phyloP scores from a whole-genome alignment of 2,329 filamentous ascomycete species.

The Claviceps humidiphila region DNA sequence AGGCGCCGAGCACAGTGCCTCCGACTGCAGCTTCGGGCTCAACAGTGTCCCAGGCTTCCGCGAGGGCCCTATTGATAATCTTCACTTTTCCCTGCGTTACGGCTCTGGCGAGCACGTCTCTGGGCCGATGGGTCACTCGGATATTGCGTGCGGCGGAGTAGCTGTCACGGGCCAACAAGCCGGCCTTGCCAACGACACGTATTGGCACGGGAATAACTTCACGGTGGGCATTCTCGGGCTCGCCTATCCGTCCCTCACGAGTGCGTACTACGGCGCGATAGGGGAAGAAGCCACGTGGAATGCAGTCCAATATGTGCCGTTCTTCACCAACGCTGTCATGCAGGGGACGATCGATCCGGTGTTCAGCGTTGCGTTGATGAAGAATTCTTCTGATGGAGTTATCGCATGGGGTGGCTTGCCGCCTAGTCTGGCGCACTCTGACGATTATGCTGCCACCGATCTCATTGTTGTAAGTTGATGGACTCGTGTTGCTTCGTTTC shows the following conservation, averaged over 20 bases:
- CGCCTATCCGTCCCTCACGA: slow-evolving; percentile 37
- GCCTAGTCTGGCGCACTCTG: slow-evolving; percentile 19
- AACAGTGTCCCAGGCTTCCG: slow-evolving; percentile 26
- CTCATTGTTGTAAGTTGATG: slow-evolving; percentile 30
- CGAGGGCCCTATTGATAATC: slow-evolving; percentile 22
- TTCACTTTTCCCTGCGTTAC: slow-evolving; percentile 34
- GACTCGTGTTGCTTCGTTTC: neutral
- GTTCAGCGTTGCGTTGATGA: slow-evolving; percentile 35
- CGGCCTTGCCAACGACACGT: slow-evolving; percentile 34
- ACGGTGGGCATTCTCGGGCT: slow-evolving; percentile 39
- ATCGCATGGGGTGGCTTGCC: slow-evolving; percentile 35
- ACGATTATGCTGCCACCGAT: slow-evolving; percentile 21
- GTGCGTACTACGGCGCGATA: slow-evolving; percentile 28
- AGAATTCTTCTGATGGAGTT: slow-evolving; percentile 31
- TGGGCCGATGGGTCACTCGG: slow-evolving; percentile 33
- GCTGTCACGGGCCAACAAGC: slow-evolving; percentile 32
- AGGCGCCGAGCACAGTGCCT: slow-evolving; percentile 18
- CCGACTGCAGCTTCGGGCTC: slow-evolving; percentile 28
- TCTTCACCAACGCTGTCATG: slow-evolving; percentile 34
- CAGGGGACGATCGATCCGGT: slow-evolving; percentile 31
- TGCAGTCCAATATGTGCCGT: slow-evolving; percentile 31
- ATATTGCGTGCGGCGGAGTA: slow-evolving; percentile 32
- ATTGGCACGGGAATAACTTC: slow-evolving; percentile 38
- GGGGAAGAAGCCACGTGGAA: slow-evolving; percentile 25
- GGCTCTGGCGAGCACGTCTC: slow-evolving; percentile 35